Percentiles rank a stretch among this genome's conserved stretches.
phyloP scores from a whole-genome alignment of 2,329 filamentous ascomycete genomes.

The Septoria linicola region DNA sequence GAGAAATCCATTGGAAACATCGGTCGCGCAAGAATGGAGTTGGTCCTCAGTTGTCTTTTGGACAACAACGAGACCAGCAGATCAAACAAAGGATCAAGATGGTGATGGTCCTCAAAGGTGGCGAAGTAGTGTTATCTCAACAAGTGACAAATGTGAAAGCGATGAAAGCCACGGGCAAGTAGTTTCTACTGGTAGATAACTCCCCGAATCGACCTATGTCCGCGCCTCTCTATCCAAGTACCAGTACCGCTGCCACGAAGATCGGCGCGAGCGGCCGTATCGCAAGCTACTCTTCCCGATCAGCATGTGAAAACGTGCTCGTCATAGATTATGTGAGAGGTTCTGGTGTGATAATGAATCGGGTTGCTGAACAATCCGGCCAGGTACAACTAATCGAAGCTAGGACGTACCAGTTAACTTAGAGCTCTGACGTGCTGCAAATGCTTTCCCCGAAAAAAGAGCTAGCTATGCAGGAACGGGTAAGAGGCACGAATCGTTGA shows the following conservation, averaged over 20 bases:
- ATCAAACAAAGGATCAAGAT: neutral
- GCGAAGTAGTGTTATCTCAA: neutral
- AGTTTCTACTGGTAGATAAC: neutral
- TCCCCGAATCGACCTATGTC: neutral
- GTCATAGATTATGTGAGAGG: constrained; percentile 23
- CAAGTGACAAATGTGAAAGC: constrained; percentile 1
- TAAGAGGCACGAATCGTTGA: neutral
- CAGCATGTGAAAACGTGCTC: constrained; percentile 17
- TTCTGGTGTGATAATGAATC: neutral
- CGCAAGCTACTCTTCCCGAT: constrained; percentile 11
- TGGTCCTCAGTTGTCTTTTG: no score
- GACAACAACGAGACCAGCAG: neutral
- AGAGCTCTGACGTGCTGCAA: constrained; percentile 1
- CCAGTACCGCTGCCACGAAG: neutral
- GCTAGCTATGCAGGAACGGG: neutral
- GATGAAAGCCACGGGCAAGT: neutral
- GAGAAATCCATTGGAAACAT: constrained; percentile 19
- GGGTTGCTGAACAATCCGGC: constrained; percentile 4
- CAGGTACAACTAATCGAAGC: neutral
- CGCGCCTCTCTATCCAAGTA: neutral
- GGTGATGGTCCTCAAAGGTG: no score
- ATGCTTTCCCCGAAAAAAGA: neutral
- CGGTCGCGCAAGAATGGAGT: no score
- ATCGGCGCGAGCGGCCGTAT: neutral
- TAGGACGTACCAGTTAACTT: no score